Percentiles rank a stretch among this genome's conserved stretches.
Conservation (phyloP, 1,284 basidiomycete genomes). For the Chalciporus sp. region DNA sequence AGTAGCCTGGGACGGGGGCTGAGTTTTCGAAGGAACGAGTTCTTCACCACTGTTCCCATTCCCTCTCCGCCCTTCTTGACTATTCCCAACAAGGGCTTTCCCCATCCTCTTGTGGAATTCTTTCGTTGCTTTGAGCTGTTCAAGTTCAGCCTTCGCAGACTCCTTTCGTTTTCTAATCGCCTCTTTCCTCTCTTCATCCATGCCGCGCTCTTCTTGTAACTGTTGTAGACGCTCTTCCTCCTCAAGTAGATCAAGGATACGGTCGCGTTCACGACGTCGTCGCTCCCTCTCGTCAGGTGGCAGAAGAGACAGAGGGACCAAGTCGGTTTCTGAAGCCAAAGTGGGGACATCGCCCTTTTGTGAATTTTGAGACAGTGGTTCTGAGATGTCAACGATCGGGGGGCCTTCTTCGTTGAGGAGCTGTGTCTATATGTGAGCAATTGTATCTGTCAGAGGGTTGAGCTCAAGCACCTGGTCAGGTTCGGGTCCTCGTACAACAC, state of each 20-base stretch:
- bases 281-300: constrained; percentile 50
- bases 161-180: constrained; percentile 53
- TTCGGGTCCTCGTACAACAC: constrained; percentile 46
- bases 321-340: constrained; percentile 38
- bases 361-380: constrained; percentile 43
- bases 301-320: constrained; percentile 51
- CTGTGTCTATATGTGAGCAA: constrained; percentile 39
- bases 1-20: constrained; percentile 29
- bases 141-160: constrained; percentile 53
- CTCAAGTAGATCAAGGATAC: constrained; percentile 68
- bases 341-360: constrained; percentile 25
- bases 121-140: constrained; percentile 51
- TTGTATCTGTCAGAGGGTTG: constrained; percentile 17
- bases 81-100: constrained; percentile 56
- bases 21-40: constrained; percentile 7
- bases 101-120: constrained; percentile 80
- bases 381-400: constrained; percentile 77
- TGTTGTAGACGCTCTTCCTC: constrained; percentile 61
- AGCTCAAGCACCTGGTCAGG: constrained; percentile 59
- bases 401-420: constrained; percentile 74
- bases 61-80: constrained; percentile 44
- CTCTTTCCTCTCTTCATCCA: constrained; percentile 45
- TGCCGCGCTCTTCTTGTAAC: constrained; percentile 41
- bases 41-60: constrained; percentile 46
- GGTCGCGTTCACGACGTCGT: constrained; percentile 56